These are phyloP conservation scores for Tulasnella calospora DNA, from an alignment of 768 basidiomycete species.

Conservation along the genomic window DNA sequence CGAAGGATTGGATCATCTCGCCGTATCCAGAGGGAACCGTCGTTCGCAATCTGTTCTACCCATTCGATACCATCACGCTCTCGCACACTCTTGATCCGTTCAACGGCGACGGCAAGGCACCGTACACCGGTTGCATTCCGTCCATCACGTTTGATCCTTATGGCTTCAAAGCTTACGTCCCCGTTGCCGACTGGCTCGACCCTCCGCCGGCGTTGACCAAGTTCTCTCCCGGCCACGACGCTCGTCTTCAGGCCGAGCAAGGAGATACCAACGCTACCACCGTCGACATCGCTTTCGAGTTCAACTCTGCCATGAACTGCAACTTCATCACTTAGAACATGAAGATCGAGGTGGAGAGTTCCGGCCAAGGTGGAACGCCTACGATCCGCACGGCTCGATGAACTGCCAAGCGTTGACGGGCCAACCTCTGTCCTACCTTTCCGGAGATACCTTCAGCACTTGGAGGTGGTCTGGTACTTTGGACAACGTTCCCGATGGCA, in stretches of 20 bases:
- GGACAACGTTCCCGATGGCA: slow-evolving; percentile 71
- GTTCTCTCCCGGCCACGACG: slow-evolving; percentile 83
- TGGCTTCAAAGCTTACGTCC: slow-evolving; percentile 80
- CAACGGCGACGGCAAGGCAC: slow-evolving; percentile 52
- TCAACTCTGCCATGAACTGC: slow-evolving; percentile 73
- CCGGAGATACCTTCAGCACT: slow-evolving; percentile 52
- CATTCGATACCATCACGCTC: slow-evolving; percentile 75
- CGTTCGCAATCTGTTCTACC: slow-evolving; percentile 73
- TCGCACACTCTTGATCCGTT: slow-evolving; percentile 61
- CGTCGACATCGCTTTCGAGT: slow-evolving; percentile 69
- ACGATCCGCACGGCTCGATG: slow-evolving; percentile 44
- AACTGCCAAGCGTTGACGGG: slow-evolving; percentile 49
- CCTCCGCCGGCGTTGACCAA: slow-evolving; percentile 70
- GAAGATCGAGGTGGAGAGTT: slow-evolving; percentile 63
- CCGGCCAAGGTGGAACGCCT: slow-evolving; percentile 55
- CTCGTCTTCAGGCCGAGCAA: slow-evolving; percentile 52
- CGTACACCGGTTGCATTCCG: slow-evolving; percentile 70
- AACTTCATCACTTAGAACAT: slow-evolving; percentile 57
- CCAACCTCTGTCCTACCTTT: slow-evolving; percentile 47
- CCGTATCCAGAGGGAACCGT: slow-evolving; percentile 59
- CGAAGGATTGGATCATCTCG: slow-evolving; percentile 65
- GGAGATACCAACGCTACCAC: slow-evolving; percentile 51
- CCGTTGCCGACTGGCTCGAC: slow-evolving; percentile 57
- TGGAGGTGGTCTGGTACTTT: slow-evolving; percentile 77
- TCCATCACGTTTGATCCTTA: slow-evolving; percentile 63